Evolutionary conservation across 345 rosid genomes (phyloP).

Genomic region (Melaleuca alternifolia): DNA sequence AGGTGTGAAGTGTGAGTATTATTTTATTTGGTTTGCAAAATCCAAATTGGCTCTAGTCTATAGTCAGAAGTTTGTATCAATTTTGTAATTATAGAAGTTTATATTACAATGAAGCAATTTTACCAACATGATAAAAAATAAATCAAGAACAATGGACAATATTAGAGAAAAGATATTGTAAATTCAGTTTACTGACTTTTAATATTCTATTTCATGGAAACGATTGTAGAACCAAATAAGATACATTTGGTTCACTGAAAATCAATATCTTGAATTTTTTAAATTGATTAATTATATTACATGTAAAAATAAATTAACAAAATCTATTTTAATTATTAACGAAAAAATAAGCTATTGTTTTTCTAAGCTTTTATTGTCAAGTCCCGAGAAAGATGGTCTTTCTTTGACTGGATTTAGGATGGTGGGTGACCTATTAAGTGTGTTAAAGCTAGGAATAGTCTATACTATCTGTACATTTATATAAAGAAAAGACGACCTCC

Average conservation of each 20-base stretch:
- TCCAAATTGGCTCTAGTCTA: neutral
- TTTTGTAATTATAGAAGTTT: no score
- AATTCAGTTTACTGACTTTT: neutral
- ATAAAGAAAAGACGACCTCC: no score
- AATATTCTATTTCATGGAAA: neutral
- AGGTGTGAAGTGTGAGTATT: neutral
- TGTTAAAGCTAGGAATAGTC: no score
- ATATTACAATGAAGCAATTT: neutral
- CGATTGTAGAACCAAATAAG: neutral
- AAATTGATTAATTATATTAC: neutral
- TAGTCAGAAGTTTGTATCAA: neutral
- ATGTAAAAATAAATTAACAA: neutral
- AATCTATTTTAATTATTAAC: neutral
- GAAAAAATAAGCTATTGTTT: neutral
- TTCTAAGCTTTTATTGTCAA: neutral
- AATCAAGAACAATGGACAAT: neutral
- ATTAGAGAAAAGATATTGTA: neutral
- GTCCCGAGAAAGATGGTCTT: neutral
- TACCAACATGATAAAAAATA: neutral
- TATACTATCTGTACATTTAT: no score
- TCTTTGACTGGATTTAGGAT: neutral
- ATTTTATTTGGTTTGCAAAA: neutral
- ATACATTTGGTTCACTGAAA: no score
- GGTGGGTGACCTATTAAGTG: neutral
- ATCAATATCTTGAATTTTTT: neutral